A percentile compares a stretch with the other conserved stretches of the same genome.
Conservation (phyloP, 202 grass and related monocot genomes). For the Setaria italica region DNA sequence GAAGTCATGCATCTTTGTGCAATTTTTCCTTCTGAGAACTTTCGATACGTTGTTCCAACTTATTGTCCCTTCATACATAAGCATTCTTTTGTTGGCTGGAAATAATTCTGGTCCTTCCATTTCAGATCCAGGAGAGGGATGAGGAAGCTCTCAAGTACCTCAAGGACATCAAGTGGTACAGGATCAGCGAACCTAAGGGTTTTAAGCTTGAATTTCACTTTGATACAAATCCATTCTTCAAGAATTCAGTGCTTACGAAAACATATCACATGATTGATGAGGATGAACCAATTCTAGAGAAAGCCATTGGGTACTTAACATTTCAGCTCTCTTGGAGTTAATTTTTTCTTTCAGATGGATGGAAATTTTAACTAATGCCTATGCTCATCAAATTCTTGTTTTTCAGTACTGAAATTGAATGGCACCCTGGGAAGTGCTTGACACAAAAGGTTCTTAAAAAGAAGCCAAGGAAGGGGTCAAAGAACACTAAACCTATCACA, state of each 20-base stretch:
- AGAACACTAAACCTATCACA: constrained; percentile 93
- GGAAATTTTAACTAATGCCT: background rate
- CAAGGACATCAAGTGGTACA: constrained; percentile 94
- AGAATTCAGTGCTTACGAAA: constrained; percentile 85
- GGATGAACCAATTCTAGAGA: constrained; percentile 96
- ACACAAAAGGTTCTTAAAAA: constrained; percentile 97
- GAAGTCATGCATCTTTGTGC: background rate
- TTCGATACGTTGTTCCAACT: background rate
- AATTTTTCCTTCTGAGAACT: background rate
- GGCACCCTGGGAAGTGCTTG: constrained; percentile 89
- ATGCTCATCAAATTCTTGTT: constrained; percentile 18
- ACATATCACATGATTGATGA: constrained; percentile 99
- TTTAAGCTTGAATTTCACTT: constrained; percentile 98
- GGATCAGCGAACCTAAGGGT: constrained; percentile 86
- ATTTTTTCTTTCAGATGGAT: background rate
- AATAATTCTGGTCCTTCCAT: constrained; percentile 22
- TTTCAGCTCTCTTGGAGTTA: background rate
- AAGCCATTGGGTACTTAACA: constrained; percentile 83
- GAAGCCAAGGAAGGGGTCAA: constrained; percentile 98
- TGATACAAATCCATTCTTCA: constrained; percentile 82
- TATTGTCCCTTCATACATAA: background rate
- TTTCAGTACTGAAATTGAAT: constrained; percentile 89
- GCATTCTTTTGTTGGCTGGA: background rate
- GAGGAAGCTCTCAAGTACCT: constrained; percentile 94
- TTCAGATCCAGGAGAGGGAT: constrained; percentile 96